Evolutionary conservation across 140 eudicot species (phyloP), one percentile per base, ranked within the genome.

Genomic region (Flaveria floridana): DNA sequence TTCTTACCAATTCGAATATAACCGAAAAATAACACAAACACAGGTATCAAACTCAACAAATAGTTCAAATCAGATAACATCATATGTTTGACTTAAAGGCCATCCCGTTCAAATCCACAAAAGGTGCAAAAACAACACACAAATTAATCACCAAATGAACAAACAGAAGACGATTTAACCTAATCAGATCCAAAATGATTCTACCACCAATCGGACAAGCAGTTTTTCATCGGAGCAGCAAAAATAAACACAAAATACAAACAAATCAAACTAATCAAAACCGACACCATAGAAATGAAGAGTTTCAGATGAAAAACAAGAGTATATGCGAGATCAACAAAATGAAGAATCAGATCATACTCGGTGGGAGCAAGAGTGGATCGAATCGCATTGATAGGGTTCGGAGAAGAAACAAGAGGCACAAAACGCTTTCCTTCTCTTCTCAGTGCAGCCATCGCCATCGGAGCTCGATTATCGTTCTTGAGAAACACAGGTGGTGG

Each of bases 371-470:
- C 68, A 61, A 86, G 79, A 21, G 87, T 79, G 79, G 95, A 84
- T 56, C 91, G 86, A 51, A 89, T 77, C 18, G 74, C 76, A 74
- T 78, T 71, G 79, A 81, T 15, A 7, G 91, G 86, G 42, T 81
- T 81, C 3, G 83, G 83, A 53, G 96, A 85, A 10, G 95, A 82
- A 70, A 84, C 58, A 28, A 88, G 81, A 64, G 97, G 88, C 62
- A 75, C 82, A 53, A 89, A 71, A 16, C 97, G 98, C 85, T 74
- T 85, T 14, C 89, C 84, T 81, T 92, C 96, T 37, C 93, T 83
- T 78, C 98, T 89, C 58, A 88, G 65, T 28, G 91, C 92, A 65
- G 91, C 90, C 98, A 92, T 92, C 78, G 98, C 98, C 98, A 92
- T 92, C 51, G 41, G 65, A 76, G n/a, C 15, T 69, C 20, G 18